phyloP scores from a whole-genome alignment of 164 flowering plant species.

The Nymphaea thermarum region DNA sequence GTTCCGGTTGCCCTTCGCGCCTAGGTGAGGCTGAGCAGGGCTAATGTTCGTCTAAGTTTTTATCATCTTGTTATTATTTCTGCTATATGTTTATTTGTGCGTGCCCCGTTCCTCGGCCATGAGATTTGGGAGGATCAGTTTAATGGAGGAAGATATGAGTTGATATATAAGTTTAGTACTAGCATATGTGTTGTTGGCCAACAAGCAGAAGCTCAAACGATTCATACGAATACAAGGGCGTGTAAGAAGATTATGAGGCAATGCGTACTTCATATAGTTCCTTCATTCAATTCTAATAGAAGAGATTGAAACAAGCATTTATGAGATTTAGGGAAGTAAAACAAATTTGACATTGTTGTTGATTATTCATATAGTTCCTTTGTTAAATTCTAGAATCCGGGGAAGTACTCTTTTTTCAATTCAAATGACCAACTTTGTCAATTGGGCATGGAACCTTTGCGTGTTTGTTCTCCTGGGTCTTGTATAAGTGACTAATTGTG shows the following conservation, averaged over 20 bases:
- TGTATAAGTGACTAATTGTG: not conserved
- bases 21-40: too few relatives aligned
- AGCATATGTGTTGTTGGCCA: not conserved
- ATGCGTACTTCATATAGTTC: not conserved
- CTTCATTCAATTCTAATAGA: slow-evolving; percentile 3
- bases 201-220: not conserved
- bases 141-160: too few relatives aligned
- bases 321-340: slow-evolving; percentile 35
- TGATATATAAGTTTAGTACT: too few relatives aligned
- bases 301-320: not conserved
- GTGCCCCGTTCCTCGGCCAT: too few relatives aligned
- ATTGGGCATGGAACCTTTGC: not conserved
- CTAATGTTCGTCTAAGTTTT: too few relatives aligned
- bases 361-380: slow-evolving; percentile 65
- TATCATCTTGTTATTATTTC: too few relatives aligned
- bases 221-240: not conserved
- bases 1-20: too few relatives aligned
- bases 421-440: not conserved
- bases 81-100: too few relatives aligned
- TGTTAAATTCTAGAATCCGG: not conserved
- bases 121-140: too few relatives aligned
- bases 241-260: not conserved
- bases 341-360: slow-evolving; percentile 48
- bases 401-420: not conserved
- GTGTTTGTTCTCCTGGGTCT: not conserved